Evolutionary conservation across 495 filamentous ascomycete genomes (phyloP).

Genomic region (Pseudoneurospora amorphoporcata): DNA sequence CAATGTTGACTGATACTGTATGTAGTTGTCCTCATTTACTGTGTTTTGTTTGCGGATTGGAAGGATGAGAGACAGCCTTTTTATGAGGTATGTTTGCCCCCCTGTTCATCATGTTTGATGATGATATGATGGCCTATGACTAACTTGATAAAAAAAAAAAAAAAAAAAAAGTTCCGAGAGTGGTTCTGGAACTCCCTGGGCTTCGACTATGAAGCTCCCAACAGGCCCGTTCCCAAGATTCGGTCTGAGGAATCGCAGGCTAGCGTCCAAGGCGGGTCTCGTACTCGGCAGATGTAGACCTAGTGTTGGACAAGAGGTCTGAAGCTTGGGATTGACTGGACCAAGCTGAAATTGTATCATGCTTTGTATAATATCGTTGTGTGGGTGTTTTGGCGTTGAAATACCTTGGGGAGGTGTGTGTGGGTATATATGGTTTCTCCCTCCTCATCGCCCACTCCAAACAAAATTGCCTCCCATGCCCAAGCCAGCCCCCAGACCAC

Average conservation of each 20-base stretch:
- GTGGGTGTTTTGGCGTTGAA: not conserved
- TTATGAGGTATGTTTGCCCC: constrained; percentile 37
- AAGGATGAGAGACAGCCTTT: constrained; percentile 51
- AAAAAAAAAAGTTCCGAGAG: constrained; percentile 13
- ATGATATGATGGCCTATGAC: not conserved
- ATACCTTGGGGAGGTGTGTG: not conserved
- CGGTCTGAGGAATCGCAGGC: not conserved
- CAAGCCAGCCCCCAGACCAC: constrained; percentile 31
- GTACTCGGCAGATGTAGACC: not conserved
- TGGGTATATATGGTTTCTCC: not conserved
- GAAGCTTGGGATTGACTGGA: not conserved
- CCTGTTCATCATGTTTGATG: not conserved
- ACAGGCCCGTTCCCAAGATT: not conserved
- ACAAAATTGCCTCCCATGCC: constrained; percentile 48
- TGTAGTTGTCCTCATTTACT: constrained; percentile 58
- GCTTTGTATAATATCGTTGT: not conserved
- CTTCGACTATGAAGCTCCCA: not conserved
- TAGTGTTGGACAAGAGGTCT: not conserved
- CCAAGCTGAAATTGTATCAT: not conserved
- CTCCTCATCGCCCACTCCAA: constrained; percentile 42
- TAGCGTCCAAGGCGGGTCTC: not conserved
- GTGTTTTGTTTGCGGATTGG: constrained; percentile 73
- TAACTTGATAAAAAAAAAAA: no score
- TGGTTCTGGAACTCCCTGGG: constrained; percentile 17
- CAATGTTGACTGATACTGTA: no score